Conservation (phyloP, 495 filamentous ascomycete species). For the Cercophora scortea region DNA sequence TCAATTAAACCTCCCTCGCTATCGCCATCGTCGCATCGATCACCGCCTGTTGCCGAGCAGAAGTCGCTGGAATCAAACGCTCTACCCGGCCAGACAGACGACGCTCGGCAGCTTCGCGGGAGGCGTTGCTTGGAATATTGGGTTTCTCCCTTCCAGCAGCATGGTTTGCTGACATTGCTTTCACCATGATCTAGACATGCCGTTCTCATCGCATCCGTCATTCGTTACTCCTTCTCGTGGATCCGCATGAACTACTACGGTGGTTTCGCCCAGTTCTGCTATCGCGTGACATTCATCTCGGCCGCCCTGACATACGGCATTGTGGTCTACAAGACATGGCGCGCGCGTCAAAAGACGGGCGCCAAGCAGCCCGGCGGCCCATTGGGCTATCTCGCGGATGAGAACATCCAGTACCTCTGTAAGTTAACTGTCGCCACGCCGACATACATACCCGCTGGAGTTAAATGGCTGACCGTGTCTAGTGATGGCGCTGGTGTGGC, state of each 20-base stretch:
- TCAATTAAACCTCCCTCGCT: background rate
- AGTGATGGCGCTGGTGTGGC: conserved; percentile 96
- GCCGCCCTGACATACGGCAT: conserved; percentile 93
- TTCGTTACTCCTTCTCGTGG: conserved; percentile 76
- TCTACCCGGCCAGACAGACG: background rate
- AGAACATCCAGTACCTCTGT: conserved; percentile 98
- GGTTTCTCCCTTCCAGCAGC: background rate
- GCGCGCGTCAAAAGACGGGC: conserved; percentile 65
- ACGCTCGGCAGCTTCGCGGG: no score
- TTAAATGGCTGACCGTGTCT: background rate
- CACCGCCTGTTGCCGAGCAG: background rate
- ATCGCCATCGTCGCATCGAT: background rate
- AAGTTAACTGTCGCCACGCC: conserved; percentile 28
- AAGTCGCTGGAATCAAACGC: no score
- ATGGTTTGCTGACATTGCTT: background rate
- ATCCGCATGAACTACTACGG: conserved; percentile 75
- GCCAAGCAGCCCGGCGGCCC: conserved; percentile 47
- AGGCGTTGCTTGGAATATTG: no score
- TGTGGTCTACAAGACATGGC: conserved; percentile 97
- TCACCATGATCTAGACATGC: conserved; percentile 53
- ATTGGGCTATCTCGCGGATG: conserved; percentile 65
- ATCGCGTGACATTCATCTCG: conserved; percentile 81
- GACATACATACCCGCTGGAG: background rate
- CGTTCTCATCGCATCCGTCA: conserved; percentile 69
- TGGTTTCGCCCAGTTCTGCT: conserved; percentile 66